Percentiles rank a stretch among this genome's conserved stretches.
Conservation (phyloP, 331 rosid genomes). For the Acacia pycnantha region DNA sequence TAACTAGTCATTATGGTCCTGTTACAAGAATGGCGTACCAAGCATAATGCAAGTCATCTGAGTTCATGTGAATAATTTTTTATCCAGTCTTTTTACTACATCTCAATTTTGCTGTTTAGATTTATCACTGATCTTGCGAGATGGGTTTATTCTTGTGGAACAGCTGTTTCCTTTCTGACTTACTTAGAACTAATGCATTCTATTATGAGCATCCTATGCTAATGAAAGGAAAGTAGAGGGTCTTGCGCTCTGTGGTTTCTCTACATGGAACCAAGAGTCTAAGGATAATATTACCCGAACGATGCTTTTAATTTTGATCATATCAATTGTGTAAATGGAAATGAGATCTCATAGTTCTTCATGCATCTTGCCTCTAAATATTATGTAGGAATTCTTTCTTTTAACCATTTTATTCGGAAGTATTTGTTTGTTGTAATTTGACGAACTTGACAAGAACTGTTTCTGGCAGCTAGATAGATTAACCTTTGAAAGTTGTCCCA, state of each 20-base stretch:
- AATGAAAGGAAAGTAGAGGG: neutral
- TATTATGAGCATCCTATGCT: neutral
- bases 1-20: neutral
- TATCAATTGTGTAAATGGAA: neutral
- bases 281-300: neutral
- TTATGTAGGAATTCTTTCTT: neutral
- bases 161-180: neutral
- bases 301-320: neutral
- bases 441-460: neutral
- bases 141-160: neutral
- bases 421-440: neutral
- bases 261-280: neutral
- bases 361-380: neutral
- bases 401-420: neutral
- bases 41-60: neutral
- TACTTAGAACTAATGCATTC: neutral
- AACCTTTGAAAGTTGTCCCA: neutral
- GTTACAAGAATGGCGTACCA: neutral
- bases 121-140: neutral
- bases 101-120: neutral
- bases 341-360: neutral
- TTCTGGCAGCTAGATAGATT: neutral
- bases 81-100: neutral
- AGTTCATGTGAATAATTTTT: neutral
- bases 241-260: neutral